phyloP scores from a whole-genome alignment of 2,329 filamentous ascomycete species.

The Emmonsiellopsis sp. region DNA sequence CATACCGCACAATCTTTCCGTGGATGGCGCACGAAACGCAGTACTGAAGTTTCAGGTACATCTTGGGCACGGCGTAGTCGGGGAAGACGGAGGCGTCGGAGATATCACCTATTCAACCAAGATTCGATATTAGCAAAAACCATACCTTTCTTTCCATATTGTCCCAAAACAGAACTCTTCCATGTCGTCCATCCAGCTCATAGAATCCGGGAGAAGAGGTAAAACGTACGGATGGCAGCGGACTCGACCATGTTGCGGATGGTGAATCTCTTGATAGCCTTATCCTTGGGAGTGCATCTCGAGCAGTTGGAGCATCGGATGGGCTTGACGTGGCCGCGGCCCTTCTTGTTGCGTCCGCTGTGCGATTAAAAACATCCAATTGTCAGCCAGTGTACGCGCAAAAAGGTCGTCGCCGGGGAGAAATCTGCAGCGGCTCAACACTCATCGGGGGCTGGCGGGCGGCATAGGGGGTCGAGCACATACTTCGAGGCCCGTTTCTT shows the following conservation, averaged over 20 bases:
- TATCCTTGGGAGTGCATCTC: slow-evolving; percentile 95
- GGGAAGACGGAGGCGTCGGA: slow-evolving; percentile 98
- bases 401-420: no score
- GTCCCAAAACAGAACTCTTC: background rate
- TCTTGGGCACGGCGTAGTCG: slow-evolving; percentile 99
- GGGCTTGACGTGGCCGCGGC: slow-evolving; percentile 98
- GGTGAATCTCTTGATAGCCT: slow-evolving; percentile 99
- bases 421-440: no score
- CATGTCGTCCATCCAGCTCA: background rate
- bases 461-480: slow-evolving; percentile 18
- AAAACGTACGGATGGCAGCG: slow-evolving; percentile 90
- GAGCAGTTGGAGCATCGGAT: slow-evolving; percentile 89
- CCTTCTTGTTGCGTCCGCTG: slow-evolving; percentile 99
- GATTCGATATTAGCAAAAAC: slow-evolving; percentile 1
- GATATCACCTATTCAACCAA: slow-evolving; percentile 74
- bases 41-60: slow-evolving; percentile 99
- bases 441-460: no score
- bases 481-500: slow-evolving; percentile 71
- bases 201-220: background rate
- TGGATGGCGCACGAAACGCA: slow-evolving; percentile 99
- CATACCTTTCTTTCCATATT: background rate
- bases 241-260: slow-evolving; percentile 99
- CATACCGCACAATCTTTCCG: slow-evolving; percentile 99
- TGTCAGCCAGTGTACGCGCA: slow-evolving; percentile 3
- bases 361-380: slow-evolving; percentile 2